Conservation (phyloP, 345 rosid species). For the Theobroma cacao region DNA sequence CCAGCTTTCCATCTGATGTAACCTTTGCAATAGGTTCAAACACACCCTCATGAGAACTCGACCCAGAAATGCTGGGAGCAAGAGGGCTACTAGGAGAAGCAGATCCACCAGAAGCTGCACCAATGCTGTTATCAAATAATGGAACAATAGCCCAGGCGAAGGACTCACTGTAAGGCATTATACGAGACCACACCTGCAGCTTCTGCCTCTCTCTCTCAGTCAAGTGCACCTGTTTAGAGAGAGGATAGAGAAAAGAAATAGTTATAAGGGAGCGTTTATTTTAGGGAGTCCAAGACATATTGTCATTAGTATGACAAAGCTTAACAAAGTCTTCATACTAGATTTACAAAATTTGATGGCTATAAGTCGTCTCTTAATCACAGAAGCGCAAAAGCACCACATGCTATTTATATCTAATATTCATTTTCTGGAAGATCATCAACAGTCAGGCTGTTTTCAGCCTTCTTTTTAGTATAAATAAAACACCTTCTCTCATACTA, state of each 20-base stretch:
- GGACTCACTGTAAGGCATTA: constrained; percentile 96
- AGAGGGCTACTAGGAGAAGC: constrained; percentile 99
- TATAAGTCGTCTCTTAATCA: too few relatives aligned
- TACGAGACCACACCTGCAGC: constrained; percentile 96
- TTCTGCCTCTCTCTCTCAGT: constrained; percentile 96
- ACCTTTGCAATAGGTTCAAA: constrained; percentile 83
- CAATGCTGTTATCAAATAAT: constrained; percentile 80
- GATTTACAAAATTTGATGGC: too few relatives aligned
- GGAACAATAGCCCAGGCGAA: constrained; percentile 99
- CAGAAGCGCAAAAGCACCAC: too few relatives aligned
- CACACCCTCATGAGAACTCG: constrained; percentile 77
- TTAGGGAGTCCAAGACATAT: not conserved
- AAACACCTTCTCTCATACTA: not conserved
- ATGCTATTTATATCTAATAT: too few relatives aligned
- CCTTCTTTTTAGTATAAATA: not conserved
- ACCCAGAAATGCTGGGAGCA: constrained; percentile 80
- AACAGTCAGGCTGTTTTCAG: too few relatives aligned
- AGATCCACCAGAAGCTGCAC: constrained; percentile 73
- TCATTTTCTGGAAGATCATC: too few relatives aligned
- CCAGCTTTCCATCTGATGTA: constrained; percentile 82
- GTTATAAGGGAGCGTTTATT: not conserved
- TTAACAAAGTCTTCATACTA: too few relatives aligned
- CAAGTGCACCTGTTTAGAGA: constrained; percentile 63
- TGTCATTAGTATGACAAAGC: too few relatives aligned
- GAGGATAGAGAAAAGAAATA: constrained; percentile 18